These are phyloP conservation scores for Heritiera littoralis DNA, from an alignment of 345 rosid species.

Conservation along the genomic window DNA sequence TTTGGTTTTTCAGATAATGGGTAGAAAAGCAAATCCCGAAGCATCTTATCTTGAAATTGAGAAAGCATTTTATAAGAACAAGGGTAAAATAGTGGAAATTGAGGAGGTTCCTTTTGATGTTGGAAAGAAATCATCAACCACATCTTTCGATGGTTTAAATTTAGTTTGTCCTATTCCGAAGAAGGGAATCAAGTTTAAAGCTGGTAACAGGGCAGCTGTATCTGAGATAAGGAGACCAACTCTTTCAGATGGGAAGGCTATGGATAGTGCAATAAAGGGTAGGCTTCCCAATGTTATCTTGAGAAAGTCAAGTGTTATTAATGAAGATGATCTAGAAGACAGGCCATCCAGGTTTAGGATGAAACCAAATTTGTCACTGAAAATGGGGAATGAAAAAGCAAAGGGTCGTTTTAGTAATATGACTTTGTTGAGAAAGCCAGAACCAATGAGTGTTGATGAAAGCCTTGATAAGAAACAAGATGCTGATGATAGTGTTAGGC, in stretches of 20 bases:
- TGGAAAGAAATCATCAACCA: constrained; percentile 37
- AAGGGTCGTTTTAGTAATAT: constrained; percentile 77
- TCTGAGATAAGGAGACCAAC: constrained; percentile 46
- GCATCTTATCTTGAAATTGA: constrained; percentile 76
- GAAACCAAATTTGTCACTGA: constrained; percentile 66
- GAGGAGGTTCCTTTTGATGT: constrained; percentile 74
- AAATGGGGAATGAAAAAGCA: constrained; percentile 50
- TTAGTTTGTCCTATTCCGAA: constrained; percentile 77
- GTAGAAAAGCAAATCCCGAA: constrained; percentile 69
- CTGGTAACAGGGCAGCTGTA: constrained; percentile 35
- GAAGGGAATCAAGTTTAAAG: constrained; percentile 60
- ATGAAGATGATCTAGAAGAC: constrained; percentile 54
- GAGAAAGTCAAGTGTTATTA: constrained; percentile 67
- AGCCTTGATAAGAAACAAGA: too few species aligned
- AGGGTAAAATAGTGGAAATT: constrained; percentile 61
- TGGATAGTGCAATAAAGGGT: constrained; percentile 38
- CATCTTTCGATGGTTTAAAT: constrained; percentile 50
- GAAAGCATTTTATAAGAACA: constrained; percentile 72
- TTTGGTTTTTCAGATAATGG: constrained; percentile 55
- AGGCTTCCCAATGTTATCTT: constrained; percentile 79
- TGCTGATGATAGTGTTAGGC: too few species aligned
- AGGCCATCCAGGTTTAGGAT: constrained; percentile 60
- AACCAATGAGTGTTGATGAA: too few species aligned
- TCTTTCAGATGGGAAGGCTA: constrained; percentile 37
- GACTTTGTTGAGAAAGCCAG: constrained; percentile 27